A percentile compares a stretch with the other conserved stretches of the same genome.
These are phyloP conservation scores for Acacia melanoxylon DNA, from an alignment of 306 rosid genomes.

Conservation along the genomic window DNA sequence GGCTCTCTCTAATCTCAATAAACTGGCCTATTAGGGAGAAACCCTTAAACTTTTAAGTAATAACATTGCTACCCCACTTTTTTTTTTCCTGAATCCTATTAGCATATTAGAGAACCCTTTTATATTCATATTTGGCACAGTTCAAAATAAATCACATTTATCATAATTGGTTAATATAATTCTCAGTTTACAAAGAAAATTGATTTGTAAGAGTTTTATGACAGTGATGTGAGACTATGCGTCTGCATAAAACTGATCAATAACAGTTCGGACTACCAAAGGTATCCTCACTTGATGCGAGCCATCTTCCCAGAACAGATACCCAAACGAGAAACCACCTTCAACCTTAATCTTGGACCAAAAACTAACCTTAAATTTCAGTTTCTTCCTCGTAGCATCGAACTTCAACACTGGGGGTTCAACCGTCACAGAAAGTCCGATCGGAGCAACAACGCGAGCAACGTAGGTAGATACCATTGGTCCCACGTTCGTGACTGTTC, in stretches of 20 bases:
- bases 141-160: neutral
- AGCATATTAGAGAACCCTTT: neutral
- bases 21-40: too few relatives aligned
- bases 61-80: too few relatives aligned
- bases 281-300: conserved; percentile 51
- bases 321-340: conserved; percentile 60
- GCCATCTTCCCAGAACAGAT: conserved; percentile 63
- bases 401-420: conserved; percentile 44
- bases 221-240: conserved; percentile 18
- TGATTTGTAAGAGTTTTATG: neutral
- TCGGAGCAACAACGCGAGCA: conserved; percentile 48
- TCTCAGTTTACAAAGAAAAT: neutral
- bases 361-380: conserved; percentile 48
- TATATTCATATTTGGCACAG: neutral
- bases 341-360: conserved; percentile 39
- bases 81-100: too few relatives aligned
- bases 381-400: conserved; percentile 38
- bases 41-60: too few relatives aligned
- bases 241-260: conserved; percentile 37
- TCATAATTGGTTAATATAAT: neutral
- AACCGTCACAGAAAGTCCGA: conserved; percentile 41
- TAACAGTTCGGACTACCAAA: conserved; percentile 44
- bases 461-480: conserved; percentile 41
- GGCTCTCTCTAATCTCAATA: too few relatives aligned
- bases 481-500: conserved; percentile 68